phyloP scores from a whole-genome alignment of 257 asterid species.

The Misopates orontium region DNA sequence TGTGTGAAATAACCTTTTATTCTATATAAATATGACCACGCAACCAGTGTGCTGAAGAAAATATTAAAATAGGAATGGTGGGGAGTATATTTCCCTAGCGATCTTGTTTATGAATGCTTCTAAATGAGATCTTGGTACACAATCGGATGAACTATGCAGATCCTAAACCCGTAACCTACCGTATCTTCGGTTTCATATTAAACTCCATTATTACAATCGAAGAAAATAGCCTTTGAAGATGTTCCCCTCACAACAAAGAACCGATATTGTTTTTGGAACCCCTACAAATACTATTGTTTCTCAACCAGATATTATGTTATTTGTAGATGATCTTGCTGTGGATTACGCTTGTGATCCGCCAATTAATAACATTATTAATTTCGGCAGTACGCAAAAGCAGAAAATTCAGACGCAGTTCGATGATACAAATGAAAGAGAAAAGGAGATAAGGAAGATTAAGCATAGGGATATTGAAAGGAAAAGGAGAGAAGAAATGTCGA shows the following conservation, averaged over 20 bases:
- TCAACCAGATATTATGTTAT: too few relatives aligned
- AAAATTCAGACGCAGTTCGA: too few relatives aligned
- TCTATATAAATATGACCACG: too few relatives aligned
- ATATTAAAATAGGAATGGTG: too few relatives aligned
- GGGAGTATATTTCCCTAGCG: too few relatives aligned
- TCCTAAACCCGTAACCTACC: conserved; percentile 8
- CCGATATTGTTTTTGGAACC: not conserved
- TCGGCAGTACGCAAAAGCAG: not conserved
- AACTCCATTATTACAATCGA: not conserved
- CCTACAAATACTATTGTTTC: not conserved
- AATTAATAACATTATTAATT: not conserved
- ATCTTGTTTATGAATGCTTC: too few relatives aligned
- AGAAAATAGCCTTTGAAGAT: not conserved
- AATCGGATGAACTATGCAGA: not conserved
- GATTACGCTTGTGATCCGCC: not conserved
- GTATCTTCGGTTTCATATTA: not conserved
- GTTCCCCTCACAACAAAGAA: not conserved
- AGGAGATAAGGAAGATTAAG: conserved; percentile 4
- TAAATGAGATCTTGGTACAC: too few relatives aligned
- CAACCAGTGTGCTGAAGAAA: too few relatives aligned
- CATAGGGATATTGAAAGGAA: conserved; percentile 19
- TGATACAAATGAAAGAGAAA: too few relatives aligned
- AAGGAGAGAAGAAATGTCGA: conserved; percentile 16
- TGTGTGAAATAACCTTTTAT: too few relatives aligned
- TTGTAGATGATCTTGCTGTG: not conserved